Evolutionary conservation across 805 yeast genomes (phyloP).

Genomic region (Maudiozyma turicensis): DNA sequence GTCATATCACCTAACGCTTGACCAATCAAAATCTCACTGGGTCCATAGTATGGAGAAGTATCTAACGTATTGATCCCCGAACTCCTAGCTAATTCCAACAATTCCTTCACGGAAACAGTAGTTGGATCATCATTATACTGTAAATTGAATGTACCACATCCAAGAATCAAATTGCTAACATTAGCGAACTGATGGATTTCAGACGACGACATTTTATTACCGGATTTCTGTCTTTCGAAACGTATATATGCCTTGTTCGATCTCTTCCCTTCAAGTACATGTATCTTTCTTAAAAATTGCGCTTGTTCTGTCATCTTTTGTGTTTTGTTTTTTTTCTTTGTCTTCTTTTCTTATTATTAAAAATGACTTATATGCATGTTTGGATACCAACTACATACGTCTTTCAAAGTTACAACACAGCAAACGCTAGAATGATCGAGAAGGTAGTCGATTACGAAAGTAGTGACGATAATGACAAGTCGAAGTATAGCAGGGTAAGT

Average conservation of each 20-base stretch:
- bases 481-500: not conserved
- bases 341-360: no score
- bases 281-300: no score
- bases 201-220: not conserved
- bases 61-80: conserved; percentile 72
- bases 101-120: conserved; percentile 44
- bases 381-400: no score
- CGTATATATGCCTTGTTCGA: no score
- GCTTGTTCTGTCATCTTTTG: no score
- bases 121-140: conserved; percentile 70
- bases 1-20: conserved; percentile 39
- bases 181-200: not conserved
- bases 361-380: no score
- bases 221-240: not conserved
- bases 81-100: conserved; percentile 50
- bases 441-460: not conserved
- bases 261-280: no score
- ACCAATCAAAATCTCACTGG: conserved; percentile 71
- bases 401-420: no score
- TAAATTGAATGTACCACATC: conserved; percentile 82
- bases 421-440: no score
- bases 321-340: no score
- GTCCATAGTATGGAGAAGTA: conserved; percentile 91
- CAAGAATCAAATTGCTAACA: conserved; percentile 42
- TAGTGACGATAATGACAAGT: not conserved